A percentile compares a stretch with the other conserved stretches of the same genome.
Conservation (phyloP, 176 grass and related monocot species). For the Lolium perenne region DNA sequence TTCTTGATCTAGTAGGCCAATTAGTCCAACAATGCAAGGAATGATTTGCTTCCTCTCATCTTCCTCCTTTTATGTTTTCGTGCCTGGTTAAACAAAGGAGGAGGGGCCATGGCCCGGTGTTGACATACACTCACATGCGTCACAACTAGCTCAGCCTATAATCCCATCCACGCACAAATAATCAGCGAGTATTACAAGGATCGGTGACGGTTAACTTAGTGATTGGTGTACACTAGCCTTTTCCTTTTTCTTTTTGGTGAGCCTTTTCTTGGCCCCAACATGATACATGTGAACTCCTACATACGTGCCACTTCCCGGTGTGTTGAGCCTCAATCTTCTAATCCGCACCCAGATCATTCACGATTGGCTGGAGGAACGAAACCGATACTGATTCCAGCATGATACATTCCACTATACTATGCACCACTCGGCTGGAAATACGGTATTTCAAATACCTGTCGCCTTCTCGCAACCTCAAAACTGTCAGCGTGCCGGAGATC, state of each 20-base stretch:
- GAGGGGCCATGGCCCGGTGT: not conserved
- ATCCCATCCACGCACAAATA: not conserved
- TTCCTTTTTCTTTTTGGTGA: not conserved
- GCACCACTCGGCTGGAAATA: not conserved
- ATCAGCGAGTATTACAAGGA: not conserved
- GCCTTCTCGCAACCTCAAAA: not conserved
- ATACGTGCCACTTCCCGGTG: not conserved
- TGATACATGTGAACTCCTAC: constrained; percentile 11
- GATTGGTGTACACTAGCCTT: not conserved
- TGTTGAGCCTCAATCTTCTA: not conserved
- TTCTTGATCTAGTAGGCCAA: not conserved
- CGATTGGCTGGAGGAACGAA: not conserved
- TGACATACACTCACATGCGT: constrained; percentile 41
- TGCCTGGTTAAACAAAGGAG: not conserved
- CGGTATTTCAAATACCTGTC: no score
- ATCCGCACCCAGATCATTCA: not conserved
- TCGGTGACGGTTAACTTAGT: not conserved
- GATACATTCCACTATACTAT: not conserved
- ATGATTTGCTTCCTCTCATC: not conserved
- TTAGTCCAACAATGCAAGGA: not conserved
- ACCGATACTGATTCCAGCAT: constrained; percentile 21
- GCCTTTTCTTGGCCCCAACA: not conserved
- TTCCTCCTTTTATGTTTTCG: not conserved
- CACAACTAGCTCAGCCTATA: constrained; percentile 19
- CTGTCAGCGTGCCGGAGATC: not conserved